These are phyloP conservation scores for Meyerozyma carpophila DNA, from an alignment of 1,139 yeast genomes.

Conservation along the genomic window DNA sequence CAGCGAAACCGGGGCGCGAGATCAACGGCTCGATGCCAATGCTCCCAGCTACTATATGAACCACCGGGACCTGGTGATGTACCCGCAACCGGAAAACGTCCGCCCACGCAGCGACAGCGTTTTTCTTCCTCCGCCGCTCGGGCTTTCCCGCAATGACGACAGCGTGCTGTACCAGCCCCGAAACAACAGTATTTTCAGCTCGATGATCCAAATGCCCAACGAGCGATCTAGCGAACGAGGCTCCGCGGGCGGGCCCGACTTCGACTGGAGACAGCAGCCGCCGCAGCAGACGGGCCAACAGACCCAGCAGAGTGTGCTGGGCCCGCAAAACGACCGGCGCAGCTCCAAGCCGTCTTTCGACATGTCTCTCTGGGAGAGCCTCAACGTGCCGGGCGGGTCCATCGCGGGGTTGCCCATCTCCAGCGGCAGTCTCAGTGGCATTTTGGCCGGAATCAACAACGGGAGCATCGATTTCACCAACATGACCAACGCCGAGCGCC, in stretches of 20 bases:
- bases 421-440: conserved; percentile 31
- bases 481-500: conserved; percentile 39
- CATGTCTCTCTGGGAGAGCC: conserved; percentile 20
- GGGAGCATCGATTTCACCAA: conserved; percentile 37
- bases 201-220: conserved; percentile 38
- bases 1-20: not conserved
- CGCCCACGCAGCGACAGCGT: conserved; percentile 19
- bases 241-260: conserved; percentile 13
- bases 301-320: conserved; percentile 3
- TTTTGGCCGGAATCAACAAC: conserved; percentile 33
- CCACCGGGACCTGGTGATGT: conserved; percentile 7
- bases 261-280: conserved; percentile 1
- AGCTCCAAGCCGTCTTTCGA: conserved; percentile 7
- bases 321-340: conserved; percentile 1
- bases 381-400: conserved; percentile 20
- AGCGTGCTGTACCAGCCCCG: conserved; percentile 18
- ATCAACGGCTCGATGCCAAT: conserved; percentile 6
- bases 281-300: conserved; percentile 5
- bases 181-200: conserved; percentile 39
- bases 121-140: conserved; percentile 21
- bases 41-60: conserved; percentile 14
- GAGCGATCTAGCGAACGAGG: conserved; percentile 14
- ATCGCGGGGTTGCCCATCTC: conserved; percentile 20
- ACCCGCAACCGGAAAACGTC: not conserved
- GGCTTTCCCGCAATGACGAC: not conserved